These are phyloP conservation scores for Suillus lakei DNA, from an alignment of 768 basidiomycete genomes.

Conservation along the genomic window DNA sequence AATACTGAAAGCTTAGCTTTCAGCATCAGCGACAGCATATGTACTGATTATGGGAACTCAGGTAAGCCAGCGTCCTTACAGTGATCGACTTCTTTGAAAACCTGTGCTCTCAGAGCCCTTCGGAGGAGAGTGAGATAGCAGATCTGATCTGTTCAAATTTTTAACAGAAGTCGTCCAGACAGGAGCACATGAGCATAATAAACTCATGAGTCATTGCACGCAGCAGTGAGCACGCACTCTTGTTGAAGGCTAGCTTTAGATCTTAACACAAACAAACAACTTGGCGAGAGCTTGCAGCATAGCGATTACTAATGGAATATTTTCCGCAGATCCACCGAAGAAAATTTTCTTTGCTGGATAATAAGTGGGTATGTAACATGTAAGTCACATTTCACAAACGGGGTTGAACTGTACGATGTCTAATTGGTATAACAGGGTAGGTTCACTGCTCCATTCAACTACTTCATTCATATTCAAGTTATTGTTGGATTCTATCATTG, in stretches of 20 bases:
- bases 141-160: constrained; percentile 13
- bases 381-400: not conserved
- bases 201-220: not conserved
- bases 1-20: too few relatives aligned
- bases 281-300: not conserved
- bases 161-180: constrained; percentile 8
- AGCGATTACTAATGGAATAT: not conserved
- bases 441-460: not conserved
- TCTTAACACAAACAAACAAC: constrained; percentile 1
- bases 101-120: constrained; percentile 57
- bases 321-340: not conserved
- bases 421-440: not conserved
- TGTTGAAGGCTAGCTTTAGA: not conserved
- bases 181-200: not conserved
- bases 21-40: too few relatives aligned
- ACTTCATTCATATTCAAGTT: not conserved
- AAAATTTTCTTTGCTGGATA: not conserved
- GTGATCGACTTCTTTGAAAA: constrained; percentile 58
- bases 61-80: too few relatives aligned
- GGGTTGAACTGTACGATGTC: not conserved
- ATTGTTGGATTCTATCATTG: not conserved
- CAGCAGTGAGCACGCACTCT: not conserved
- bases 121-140: constrained; percentile 25
- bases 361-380: not conserved
- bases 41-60: too few relatives aligned